Evolutionary conservation across 164 flowering plant species (phyloP).

Genomic region (Liquidambar formosana): DNA sequence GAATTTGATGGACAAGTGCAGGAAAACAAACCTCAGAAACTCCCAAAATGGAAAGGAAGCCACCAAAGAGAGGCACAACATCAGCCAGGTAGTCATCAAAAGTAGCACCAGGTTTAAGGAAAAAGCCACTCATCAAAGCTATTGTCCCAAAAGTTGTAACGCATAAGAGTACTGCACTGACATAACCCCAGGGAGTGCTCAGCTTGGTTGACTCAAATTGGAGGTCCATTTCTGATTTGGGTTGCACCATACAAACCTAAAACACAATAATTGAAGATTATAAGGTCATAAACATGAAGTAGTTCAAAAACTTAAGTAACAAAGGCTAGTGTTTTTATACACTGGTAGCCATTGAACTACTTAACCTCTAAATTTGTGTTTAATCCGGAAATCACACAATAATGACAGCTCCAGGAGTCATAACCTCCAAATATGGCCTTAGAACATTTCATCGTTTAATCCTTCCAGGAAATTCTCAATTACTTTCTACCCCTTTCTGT

Average conservation of each 20-base stretch:
- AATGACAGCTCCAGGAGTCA: background rate
- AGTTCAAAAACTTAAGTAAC: background rate
- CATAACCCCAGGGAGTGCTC: constrained; percentile 90
- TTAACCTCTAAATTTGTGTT: too few relatives aligned
- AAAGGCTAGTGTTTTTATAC: background rate
- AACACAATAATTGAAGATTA: constrained; percentile 2
- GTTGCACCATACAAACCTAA: constrained; percentile 96
- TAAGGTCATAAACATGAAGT: background rate
- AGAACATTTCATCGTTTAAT: too few relatives aligned
- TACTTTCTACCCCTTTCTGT: background rate
- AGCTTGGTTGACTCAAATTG: constrained; percentile 80
- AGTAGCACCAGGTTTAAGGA: constrained; percentile 86
- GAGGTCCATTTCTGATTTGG: constrained; percentile 88
- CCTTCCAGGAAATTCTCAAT: too few relatives aligned
- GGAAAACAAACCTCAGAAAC: constrained; percentile 77
- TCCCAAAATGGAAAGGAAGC: constrained; percentile 80
- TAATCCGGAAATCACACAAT: too few relatives aligned
- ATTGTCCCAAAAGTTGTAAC: constrained; percentile 90
- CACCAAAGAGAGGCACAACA: constrained; percentile 90
- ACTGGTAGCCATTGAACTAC: too few relatives aligned
- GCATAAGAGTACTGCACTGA: constrained; percentile 68
- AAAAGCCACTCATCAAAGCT: constrained; percentile 90
- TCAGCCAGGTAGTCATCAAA: constrained; percentile 82
- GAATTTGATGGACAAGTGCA: background rate
- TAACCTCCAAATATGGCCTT: background rate